These are phyloP conservation scores for Aspergillus wentii DNA, from an alignment of 495 filamentous ascomycete genomes.

Conservation along the genomic window DNA sequence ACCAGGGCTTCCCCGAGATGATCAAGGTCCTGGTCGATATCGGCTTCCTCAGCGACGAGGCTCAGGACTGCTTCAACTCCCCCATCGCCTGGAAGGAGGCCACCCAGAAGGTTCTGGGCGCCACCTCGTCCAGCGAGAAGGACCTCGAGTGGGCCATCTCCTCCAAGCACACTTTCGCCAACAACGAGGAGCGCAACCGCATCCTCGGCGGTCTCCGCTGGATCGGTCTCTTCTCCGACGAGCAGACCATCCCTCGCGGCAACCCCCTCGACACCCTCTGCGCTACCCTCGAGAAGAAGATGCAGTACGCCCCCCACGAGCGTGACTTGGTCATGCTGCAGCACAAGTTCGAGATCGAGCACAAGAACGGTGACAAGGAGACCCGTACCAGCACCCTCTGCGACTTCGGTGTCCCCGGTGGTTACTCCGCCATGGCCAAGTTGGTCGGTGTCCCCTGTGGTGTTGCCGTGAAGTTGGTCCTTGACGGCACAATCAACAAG, in stretches of 20 bases:
- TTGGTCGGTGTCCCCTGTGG: slow-evolving; percentile 62
- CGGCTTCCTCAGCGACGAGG: slow-evolving; percentile 71
- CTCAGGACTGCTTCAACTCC: slow-evolving; percentile 53
- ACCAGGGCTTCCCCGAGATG: slow-evolving; percentile 84
- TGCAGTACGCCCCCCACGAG: slow-evolving; percentile 81
- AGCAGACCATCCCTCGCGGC: slow-evolving; percentile 64
- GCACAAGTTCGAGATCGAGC: slow-evolving; percentile 90
- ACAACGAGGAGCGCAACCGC: slow-evolving; percentile 66
- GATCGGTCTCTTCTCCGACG: slow-evolving; percentile 83
- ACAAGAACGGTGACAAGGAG: slow-evolving; percentile 69
- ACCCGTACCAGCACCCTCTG: slow-evolving; percentile 73
- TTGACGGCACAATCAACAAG: slow-evolving; percentile 72
- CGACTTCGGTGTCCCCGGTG: slow-evolving; percentile 79
- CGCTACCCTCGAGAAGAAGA: slow-evolving; percentile 85
- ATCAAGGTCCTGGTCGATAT: slow-evolving; percentile 82
- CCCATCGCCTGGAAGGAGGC: slow-evolving; percentile 75
- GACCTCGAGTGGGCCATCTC: slow-evolving; percentile 69
- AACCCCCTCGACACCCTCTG: slow-evolving; percentile 88
- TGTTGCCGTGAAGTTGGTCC: slow-evolving; percentile 72
- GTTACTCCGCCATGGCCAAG: slow-evolving; percentile 90
- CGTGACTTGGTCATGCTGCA: slow-evolving; percentile 84
- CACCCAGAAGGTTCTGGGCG: slow-evolving; percentile 66
- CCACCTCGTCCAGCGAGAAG: slow-evolving; percentile 52
- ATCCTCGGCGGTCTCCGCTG: slow-evolving; percentile 75
- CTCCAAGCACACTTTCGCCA: slow-evolving; percentile 68